phyloP scores from a whole-genome alignment of 129 eudicot species.

The Centaurea solstitialis region DNA sequence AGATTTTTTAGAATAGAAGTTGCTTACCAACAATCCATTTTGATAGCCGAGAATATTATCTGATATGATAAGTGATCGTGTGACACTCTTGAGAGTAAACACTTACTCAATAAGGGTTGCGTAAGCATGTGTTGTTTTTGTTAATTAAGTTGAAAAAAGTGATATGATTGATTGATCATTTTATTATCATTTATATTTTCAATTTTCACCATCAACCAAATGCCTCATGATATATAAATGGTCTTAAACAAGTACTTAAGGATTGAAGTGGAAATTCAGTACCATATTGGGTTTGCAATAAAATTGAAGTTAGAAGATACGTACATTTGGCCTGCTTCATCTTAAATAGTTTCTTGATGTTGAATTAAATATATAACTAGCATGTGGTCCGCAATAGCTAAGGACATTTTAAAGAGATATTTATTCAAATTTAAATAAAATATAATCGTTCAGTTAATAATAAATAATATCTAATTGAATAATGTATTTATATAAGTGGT shows the following conservation, averaged over 20 bases:
- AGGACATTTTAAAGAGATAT: no score
- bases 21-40: no score
- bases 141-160: not conserved
- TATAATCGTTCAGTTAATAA: no score
- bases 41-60: no score
- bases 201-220: not conserved
- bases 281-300: conserved; percentile 5
- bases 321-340: conserved; percentile 9
- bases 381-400: no score
- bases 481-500: no score
- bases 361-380: not conserved
- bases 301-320: not conserved
- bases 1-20: no score
- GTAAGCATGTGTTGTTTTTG: not conserved
- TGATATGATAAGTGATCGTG: no score
- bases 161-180: not conserved
- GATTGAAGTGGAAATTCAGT: not conserved
- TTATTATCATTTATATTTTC: not conserved
- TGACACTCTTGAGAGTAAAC: no score
- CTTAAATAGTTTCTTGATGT: conserved; percentile 10
- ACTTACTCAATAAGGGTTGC: no score
- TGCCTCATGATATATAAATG: not conserved
- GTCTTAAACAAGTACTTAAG: not conserved
- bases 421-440: no score
- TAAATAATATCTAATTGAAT: no score